Base-by-base conservation (phyloP, 768 basidiomycete species). In the Amanita muscaria region DNA sequence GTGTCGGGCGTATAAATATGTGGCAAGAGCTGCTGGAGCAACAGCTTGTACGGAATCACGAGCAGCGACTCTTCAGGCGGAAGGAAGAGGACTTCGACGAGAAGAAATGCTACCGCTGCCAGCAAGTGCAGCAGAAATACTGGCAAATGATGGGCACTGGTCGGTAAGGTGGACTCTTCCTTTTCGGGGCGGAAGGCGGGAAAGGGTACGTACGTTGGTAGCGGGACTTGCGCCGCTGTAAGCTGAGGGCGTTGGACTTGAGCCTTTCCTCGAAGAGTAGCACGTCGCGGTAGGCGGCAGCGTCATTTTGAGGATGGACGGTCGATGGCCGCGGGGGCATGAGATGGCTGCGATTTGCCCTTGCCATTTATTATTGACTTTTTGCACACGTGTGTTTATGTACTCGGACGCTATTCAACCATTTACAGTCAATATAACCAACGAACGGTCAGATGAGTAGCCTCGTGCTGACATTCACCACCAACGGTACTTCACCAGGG, bases 231-330 rank as follows among this genome's bases (percentile, higher is more conserved):
- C 89, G 70, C 22, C 76, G 73, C 54, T 85, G 83, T 12, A 93
- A 68, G 49, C 72, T 76, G n/a, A 83, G 76, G 4, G 89, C 90
- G 57, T 86, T 97, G 15, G 86, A 84, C 67, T 96, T 96, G 47
- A 99, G 77, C n/a, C 94, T 75, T 59, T 97, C 93, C 65, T 99
- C 94, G 49, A 98, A 97, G 35, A 90, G 67, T 18, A 97, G 73
- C 11, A 99, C 67, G 59, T 99, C 94, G 35, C 85, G 70, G 61
- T 85, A 89, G 1, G 91, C 92, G 10, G 83, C 72, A 40, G 71
- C 70, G 60, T 93, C 91, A 55, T 79, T 79, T 29, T 81, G 65
- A 0, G 89, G 87, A 50, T 64, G 62, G 47, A 59, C 51, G 53
- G 58, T 66, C 11, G 64, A 60, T 39, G 64, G 56, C 39, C 67